A percentile compares a stretch with the other conserved stretches of the same genome.
Conservation (phyloP, 2,329 filamentous ascomycete species). For the Monosporascus sp. region DNA sequence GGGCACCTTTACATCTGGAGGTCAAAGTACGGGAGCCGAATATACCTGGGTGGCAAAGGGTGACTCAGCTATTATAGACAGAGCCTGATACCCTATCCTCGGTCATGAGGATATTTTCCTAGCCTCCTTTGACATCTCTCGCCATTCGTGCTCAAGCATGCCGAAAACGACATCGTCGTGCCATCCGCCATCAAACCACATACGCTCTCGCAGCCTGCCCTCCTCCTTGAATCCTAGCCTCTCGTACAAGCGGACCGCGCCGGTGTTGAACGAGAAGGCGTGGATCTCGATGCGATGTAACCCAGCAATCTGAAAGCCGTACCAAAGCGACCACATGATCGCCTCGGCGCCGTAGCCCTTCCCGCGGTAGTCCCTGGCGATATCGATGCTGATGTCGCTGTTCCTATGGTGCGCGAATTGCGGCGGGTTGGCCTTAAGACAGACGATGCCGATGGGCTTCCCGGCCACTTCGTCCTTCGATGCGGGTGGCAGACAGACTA, state of each 20-base stretch:
- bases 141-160: conserved; percentile 31
- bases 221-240: conserved; percentile 30
- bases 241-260: conserved; percentile 28
- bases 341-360: conserved; percentile 33
- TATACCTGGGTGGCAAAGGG: too few species aligned
- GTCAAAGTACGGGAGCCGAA: too few species aligned
- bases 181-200: conserved; percentile 32
- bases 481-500: conserved; percentile 29
- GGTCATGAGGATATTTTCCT: not conserved
- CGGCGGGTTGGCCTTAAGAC: conserved; percentile 18
- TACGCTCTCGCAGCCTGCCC: conserved; percentile 24
- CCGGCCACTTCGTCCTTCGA: conserved; percentile 2
- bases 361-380: conserved; percentile 22
- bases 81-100: too few species aligned
- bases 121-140: conserved; percentile 11
- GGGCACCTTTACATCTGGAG: too few species aligned
- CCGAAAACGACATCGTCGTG: conserved; percentile 27
- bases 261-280: conserved; percentile 27
- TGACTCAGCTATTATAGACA: too few species aligned
- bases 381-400: conserved; percentile 30
- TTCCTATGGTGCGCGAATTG: conserved; percentile 34
- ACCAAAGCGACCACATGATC: conserved; percentile 30
- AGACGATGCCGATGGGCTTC: conserved; percentile 28
- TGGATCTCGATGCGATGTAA: conserved; percentile 31
- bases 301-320: conserved; percentile 28